Conservation (phyloP, 1,284 basidiomycete species). For the Ceratobasidium sp. region DNA sequence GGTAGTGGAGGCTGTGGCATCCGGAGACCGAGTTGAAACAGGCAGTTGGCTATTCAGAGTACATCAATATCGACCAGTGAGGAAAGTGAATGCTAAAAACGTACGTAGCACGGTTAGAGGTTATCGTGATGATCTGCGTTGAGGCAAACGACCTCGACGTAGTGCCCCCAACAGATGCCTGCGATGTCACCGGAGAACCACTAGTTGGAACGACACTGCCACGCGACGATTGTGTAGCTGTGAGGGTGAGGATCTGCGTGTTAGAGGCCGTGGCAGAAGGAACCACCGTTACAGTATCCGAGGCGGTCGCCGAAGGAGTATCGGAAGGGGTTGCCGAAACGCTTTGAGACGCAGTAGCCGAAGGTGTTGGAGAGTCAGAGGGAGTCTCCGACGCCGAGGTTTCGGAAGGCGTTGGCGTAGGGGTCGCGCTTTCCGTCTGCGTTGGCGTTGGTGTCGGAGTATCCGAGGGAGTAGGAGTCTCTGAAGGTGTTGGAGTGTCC, state of each 20-base stretch:
- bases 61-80: not conserved
- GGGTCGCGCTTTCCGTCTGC: slow-evolving; percentile 1
- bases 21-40: not conserved
- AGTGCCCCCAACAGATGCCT: not conserved
- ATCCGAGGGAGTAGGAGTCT: not conserved
- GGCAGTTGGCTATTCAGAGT: slow-evolving; percentile 16
- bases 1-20: slow-evolving; percentile 6
- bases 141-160: slow-evolving; percentile 1
- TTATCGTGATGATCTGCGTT: slow-evolving; percentile 15
- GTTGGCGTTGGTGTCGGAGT: not conserved
- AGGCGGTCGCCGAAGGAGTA: not conserved
- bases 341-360: not conserved
- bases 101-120: slow-evolving; percentile 15
- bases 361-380: not conserved
- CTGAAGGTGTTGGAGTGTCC: not conserved
- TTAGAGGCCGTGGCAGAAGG: not conserved
- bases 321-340: not conserved
- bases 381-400: slow-evolving; percentile 8
- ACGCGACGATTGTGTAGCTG: not conserved
- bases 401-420: not conserved
- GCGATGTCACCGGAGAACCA: not conserved
- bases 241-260: not conserved
- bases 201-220: not conserved
- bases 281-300: not conserved
- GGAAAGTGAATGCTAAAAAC: slow-evolving; percentile 3